phyloP scores from a whole-genome alignment of 2,329 filamentous ascomycete species.

The Biscogniauxia mediterranea region DNA sequence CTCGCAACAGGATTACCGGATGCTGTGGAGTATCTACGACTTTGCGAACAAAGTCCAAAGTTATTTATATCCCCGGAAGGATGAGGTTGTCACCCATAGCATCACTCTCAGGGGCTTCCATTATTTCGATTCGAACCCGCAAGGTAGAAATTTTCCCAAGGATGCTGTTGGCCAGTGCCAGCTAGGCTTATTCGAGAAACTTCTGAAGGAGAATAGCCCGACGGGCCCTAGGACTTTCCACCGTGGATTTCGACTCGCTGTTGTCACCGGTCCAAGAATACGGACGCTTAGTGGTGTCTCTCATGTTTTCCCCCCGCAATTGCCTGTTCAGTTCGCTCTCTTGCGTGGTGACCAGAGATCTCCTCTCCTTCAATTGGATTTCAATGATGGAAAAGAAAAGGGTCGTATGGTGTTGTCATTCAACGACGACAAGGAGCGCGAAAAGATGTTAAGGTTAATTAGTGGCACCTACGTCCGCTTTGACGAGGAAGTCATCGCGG shows the following conservation, averaged over 20 bases:
- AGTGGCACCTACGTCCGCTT: conserved; percentile 68
- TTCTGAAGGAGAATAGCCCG: conserved; percentile 66
- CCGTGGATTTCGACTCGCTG: conserved; percentile 73
- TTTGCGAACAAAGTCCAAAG: conserved; percentile 76
- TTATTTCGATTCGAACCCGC: conserved; percentile 72
- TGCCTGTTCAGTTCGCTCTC: conserved; percentile 76
- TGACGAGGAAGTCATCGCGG: conserved; percentile 68
- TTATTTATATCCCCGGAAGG: conserved; percentile 64
- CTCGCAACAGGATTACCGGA: conserved; percentile 73
- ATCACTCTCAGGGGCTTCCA: conserved; percentile 71
- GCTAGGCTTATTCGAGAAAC: conserved; percentile 72
- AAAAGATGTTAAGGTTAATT: conserved; percentile 69
- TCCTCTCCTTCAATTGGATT: conserved; percentile 68
- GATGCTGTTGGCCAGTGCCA: conserved; percentile 72
- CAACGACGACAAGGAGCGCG: conserved; percentile 66
- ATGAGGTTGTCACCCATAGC: conserved; percentile 70
- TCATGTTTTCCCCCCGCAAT: conserved; percentile 62
- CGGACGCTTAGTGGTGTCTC: conserved; percentile 76
- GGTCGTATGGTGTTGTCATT: conserved; percentile 79
- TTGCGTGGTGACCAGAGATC: conserved; percentile 68
- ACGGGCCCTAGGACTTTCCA: conserved; percentile 72
- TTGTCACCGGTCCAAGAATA: conserved; percentile 74
- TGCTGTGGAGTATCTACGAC: conserved; percentile 80
- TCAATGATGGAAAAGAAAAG: conserved; percentile 62
- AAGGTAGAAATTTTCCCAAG: conserved; percentile 70